Conservation (phyloP, 441 rosid genomes). For the Omphalea diandra region DNA sequence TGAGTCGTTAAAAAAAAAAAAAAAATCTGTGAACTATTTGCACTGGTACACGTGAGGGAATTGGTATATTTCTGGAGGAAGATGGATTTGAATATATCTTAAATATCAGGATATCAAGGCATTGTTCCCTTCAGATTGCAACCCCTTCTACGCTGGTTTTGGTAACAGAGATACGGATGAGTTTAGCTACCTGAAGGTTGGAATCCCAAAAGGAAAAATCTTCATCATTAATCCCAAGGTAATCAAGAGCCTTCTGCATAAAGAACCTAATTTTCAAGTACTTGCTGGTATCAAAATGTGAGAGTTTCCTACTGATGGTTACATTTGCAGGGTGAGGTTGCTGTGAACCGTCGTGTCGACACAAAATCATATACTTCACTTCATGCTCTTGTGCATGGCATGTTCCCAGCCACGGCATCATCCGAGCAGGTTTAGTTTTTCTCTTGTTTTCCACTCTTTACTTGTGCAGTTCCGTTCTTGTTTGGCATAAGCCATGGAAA, state of each 20-base stretch:
- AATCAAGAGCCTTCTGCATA: constrained; percentile 23
- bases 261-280: not conserved
- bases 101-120: constrained; percentile 70
- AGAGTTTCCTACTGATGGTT: constrained; percentile 23
- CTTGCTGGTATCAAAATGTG: not conserved
- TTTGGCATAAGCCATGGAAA: not conserved
- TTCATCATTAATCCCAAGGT: constrained; percentile 98
- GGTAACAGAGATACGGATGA: constrained; percentile 99
- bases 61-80: constrained; percentile 7
- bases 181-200: constrained; percentile 95
- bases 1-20: too few species aligned
- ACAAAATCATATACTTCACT: constrained; percentile 81
- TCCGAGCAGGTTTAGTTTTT: constrained; percentile 60
- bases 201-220: constrained; percentile 92
- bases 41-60: not conserved
- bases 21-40: not conserved
- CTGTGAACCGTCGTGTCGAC: constrained; percentile 71
- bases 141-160: constrained; percentile 98
- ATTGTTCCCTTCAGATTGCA: constrained; percentile 82
- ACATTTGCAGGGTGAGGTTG: constrained; percentile 84
- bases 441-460: constrained; percentile 3
- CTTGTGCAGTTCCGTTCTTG: not conserved
- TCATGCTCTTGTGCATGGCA: constrained; percentile 77
- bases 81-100: constrained; percentile 6
- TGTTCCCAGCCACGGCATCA: constrained; percentile 69